phyloP scores from a whole-genome alignment of 2,329 filamentous ascomycete genomes.

The Aspergillus felis region DNA sequence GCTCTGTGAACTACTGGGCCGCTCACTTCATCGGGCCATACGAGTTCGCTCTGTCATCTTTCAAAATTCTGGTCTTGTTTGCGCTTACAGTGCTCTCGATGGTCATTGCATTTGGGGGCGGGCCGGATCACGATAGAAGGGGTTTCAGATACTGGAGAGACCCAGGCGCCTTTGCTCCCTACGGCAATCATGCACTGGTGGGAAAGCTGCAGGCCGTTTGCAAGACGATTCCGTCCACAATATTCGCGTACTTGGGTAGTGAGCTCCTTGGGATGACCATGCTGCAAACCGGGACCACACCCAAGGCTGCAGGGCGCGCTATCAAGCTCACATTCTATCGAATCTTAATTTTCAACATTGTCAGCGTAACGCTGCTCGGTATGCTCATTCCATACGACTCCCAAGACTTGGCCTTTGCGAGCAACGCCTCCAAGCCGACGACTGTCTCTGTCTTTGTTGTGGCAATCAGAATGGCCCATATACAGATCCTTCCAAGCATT shows the following conservation, averaged over 20 bases:
- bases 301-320: slow-evolving; percentile 68
- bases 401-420: slow-evolving; percentile 49
- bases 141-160: slow-evolving; percentile 64
- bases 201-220: slow-evolving; percentile 61
- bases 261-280: slow-evolving; percentile 73
- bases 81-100: slow-evolving; percentile 62
- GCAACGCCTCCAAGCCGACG: slow-evolving; percentile 43
- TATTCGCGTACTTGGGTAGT: slow-evolving; percentile 73
- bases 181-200: slow-evolving; percentile 34
- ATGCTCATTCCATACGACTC: slow-evolving; percentile 72
- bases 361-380: slow-evolving; percentile 69
- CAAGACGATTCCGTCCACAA: slow-evolving; percentile 68
- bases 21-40: slow-evolving; percentile 65
- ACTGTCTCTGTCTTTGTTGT: slow-evolving; percentile 70
- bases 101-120: slow-evolving; percentile 62
- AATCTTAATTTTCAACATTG: slow-evolving; percentile 73
- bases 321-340: slow-evolving; percentile 78
- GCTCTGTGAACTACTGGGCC: slow-evolving; percentile 63
- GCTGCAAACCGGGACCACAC: slow-evolving; percentile 71
- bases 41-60: slow-evolving; percentile 53
- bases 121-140: slow-evolving; percentile 55
- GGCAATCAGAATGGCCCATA: slow-evolving; percentile 62
- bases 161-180: slow-evolving; percentile 52
- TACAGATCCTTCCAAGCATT: slow-evolving; percentile 60
- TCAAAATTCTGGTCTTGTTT: slow-evolving; percentile 64